Evolutionary conservation across 257 asterid species (phyloP).

Genomic region (Nemophila menziesii): DNA sequence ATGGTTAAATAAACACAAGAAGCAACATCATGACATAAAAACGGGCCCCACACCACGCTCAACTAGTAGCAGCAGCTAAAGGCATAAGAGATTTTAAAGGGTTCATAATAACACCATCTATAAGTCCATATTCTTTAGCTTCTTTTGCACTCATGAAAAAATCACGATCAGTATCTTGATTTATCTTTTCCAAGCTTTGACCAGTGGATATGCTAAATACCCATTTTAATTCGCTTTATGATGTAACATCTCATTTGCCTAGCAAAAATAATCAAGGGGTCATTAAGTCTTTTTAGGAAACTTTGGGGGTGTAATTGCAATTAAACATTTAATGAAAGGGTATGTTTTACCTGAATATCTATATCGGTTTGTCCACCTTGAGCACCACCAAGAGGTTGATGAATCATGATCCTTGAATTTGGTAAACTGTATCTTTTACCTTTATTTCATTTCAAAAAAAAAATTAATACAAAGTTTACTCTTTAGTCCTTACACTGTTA

Average conservation of each 20-base stretch:
- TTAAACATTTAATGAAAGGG: too few species aligned
- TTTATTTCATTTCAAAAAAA: constrained; percentile 12
- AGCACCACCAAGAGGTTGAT: constrained; percentile 89
- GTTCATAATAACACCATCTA: constrained; percentile 83
- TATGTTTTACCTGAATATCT: constrained; percentile 52
- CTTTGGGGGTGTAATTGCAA: too few species aligned
- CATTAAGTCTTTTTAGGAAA: too few species aligned
- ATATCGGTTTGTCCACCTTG: constrained; percentile 74
- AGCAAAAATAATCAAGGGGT: too few species aligned
- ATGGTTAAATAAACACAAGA: too few species aligned
- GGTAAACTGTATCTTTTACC: constrained; percentile 80
- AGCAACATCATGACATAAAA: too few species aligned
- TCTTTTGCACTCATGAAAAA: constrained; percentile 96
- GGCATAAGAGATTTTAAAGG: constrained; percentile 90
- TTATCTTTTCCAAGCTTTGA: constrained; percentile 83
- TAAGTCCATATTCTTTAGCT: constrained; percentile 87
- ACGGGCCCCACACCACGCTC: too few species aligned
- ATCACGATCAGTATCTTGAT: constrained; percentile 88
- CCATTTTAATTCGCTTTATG: constrained; percentile 90
- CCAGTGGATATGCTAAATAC: constrained; percentile 90
- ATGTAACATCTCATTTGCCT: constrained; percentile 96
- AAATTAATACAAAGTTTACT: constrained; percentile 1
- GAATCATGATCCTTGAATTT: constrained; percentile 73
- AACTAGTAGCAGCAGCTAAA: constrained; percentile 42
- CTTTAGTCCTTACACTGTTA: too few species aligned